Evolutionary conservation across 192 early-diverging fungal genomes (phyloP).

Genomic region (Backusella morwellensis): DNA sequence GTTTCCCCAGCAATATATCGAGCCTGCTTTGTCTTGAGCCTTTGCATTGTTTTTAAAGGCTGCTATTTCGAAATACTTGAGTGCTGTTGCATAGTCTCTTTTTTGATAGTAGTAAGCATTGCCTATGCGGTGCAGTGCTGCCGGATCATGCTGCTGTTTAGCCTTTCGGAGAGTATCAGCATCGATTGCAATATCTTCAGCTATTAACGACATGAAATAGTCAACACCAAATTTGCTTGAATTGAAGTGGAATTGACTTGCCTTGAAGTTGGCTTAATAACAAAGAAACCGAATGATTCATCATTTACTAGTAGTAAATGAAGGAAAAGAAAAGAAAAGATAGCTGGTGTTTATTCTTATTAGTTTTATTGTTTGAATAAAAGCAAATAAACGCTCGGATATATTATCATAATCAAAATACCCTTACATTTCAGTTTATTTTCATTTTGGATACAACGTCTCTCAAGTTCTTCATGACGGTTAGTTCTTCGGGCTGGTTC

Average conservation of each 20-base stretch:
- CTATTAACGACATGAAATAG: neutral
- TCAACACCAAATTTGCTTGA: neutral
- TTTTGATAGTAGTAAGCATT: neutral
- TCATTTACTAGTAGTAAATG: neutral
- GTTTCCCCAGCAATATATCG: neutral
- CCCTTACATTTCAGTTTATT: neutral
- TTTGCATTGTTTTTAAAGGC: neutral
- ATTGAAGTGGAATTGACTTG: neutral
- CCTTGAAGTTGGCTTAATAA: neutral
- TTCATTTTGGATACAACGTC: conserved; percentile 10
- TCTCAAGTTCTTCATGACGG: neutral
- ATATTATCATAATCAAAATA: neutral
- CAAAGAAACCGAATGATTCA: neutral
- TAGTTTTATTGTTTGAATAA: neutral
- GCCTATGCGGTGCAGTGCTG: neutral
- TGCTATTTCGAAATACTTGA: neutral
- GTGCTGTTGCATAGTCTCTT: neutral
- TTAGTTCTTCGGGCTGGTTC: neutral
- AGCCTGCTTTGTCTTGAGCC: neutral
- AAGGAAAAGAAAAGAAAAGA: neutral
- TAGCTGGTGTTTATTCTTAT: neutral
- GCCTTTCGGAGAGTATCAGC: neutral
- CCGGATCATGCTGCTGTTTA: neutral
- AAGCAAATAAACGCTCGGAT: neutral
- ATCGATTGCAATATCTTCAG: neutral